Percentiles rank a stretch among this genome's conserved stretches.
Evolutionary conservation across 2,329 filamentous ascomycete genomes (phyloP).

Genomic region (Fusarium sp.): DNA sequence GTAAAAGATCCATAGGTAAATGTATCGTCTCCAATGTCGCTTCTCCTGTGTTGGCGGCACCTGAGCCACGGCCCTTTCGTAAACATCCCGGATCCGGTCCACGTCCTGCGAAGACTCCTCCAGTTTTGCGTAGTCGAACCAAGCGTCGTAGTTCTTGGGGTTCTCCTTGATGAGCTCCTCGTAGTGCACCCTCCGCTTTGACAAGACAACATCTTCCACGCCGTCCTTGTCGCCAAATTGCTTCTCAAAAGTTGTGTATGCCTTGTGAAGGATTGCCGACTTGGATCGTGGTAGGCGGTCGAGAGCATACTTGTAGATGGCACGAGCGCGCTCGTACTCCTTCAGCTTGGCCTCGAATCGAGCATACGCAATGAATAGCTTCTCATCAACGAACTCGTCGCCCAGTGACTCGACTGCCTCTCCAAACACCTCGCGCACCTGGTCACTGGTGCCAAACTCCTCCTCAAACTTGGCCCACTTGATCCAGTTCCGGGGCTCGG

Average conservation of each 20-base stretch:
- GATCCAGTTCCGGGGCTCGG: slow-evolving; percentile 96
- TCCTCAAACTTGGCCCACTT: slow-evolving; percentile 99
- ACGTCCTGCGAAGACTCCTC: slow-evolving; percentile 88
- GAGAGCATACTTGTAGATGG: slow-evolving; percentile 96
- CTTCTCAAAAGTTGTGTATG: slow-evolving; percentile 98
- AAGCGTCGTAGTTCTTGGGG: slow-evolving; percentile 94
- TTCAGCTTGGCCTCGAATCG: slow-evolving; percentile 94
- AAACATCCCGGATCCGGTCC: slow-evolving; percentile 89
- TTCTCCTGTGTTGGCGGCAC: slow-evolving; percentile 96
- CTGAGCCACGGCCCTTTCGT: slow-evolving; percentile 95
- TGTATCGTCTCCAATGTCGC: slow-evolving; percentile 95
- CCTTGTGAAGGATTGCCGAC: slow-evolving; percentile 86
- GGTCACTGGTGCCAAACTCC: slow-evolving; percentile 90
- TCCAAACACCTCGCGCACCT: slow-evolving; percentile 93
- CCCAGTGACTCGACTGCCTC: slow-evolving; percentile 88
- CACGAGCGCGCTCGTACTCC: slow-evolving; percentile 91
- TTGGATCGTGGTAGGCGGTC: slow-evolving; percentile 91
- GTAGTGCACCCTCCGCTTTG: slow-evolving; percentile 91
- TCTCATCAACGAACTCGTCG: slow-evolving; percentile 96
- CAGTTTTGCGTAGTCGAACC: slow-evolving; percentile 94
- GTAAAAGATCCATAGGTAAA: slow-evolving; percentile 98
- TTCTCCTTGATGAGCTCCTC: slow-evolving; percentile 96
- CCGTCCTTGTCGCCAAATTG: slow-evolving; percentile 95
- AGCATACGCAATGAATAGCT: slow-evolving; percentile 95
- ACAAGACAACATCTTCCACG: slow-evolving; percentile 95